These are phyloP conservation scores for Athelia psychrophila DNA, from an alignment of 1,284 basidiomycete species.

Conservation along the genomic window DNA sequence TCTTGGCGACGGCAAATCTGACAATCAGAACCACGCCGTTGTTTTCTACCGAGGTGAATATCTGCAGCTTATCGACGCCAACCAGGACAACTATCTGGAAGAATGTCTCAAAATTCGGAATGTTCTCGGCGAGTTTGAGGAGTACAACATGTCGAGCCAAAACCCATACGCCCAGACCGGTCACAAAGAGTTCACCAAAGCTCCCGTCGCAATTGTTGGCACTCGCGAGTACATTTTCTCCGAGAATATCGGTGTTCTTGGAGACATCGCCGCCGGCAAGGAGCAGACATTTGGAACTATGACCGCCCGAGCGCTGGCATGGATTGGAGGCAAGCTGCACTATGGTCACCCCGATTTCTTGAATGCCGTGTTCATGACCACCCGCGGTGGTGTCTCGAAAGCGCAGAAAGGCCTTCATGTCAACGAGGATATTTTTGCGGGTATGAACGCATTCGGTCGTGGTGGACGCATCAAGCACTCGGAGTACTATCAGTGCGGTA, in stretches of 20 bases:
- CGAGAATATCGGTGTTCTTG: slow-evolving; percentile 98
- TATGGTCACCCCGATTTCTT: slow-evolving; percentile 99
- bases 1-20: slow-evolving; percentile 98
- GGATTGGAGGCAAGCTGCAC: slow-evolving; percentile 98
- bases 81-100: slow-evolving; percentile 99
- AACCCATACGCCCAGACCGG: slow-evolving; percentile 96
- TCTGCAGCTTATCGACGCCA: slow-evolving; percentile 98
- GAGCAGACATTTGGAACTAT: slow-evolving; percentile 99
- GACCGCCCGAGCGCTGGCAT: slow-evolving; percentile 93
- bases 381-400: slow-evolving; percentile 98
- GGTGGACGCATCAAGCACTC: slow-evolving; percentile 99
- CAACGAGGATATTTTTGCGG: slow-evolving; percentile 99
- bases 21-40: slow-evolving; percentile 99
- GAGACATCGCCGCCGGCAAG: slow-evolving; percentile 99
- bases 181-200: slow-evolving; percentile 86
- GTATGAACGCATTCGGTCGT: slow-evolving; percentile 98
- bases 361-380: slow-evolving; percentile 98
- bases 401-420: slow-evolving; percentile 98
- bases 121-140: slow-evolving; percentile 96
- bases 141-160: slow-evolving; percentile 87
- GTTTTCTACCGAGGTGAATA: slow-evolving; percentile 99
- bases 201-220: slow-evolving; percentile 96
- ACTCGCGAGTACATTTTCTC: slow-evolving; percentile 99
- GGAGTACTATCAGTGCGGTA: slow-evolving; percentile 99
- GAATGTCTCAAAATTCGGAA: slow-evolving; percentile 99